Evolutionary conservation across 805 yeast species (phyloP).

Genomic region (Saccharomycopsis oosterbeekiorum): DNA sequence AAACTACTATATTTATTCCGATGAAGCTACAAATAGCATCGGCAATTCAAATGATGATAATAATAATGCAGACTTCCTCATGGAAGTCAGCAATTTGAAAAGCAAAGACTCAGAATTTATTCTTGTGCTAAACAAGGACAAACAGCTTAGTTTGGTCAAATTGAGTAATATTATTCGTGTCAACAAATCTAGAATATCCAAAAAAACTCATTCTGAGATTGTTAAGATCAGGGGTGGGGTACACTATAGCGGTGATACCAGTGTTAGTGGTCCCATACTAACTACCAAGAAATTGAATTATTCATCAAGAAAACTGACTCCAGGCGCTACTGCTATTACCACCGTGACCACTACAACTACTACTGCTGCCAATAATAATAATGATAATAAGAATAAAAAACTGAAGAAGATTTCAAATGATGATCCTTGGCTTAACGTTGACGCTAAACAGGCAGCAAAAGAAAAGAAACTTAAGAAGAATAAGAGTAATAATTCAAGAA

Average conservation of each 20-base stretch:
- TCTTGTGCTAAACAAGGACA: conserved; percentile 3
- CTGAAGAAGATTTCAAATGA: neutral
- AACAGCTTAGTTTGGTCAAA: conserved; percentile 5
- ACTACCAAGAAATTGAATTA: neutral
- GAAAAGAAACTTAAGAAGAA: neutral
- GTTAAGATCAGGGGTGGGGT: conserved; percentile 2
- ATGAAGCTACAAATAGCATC: neutral
- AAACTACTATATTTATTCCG: neutral
- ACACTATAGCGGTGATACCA: neutral
- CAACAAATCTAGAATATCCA: conserved; percentile 12
- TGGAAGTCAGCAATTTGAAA: conserved; percentile 1
- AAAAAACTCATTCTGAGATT: conserved; percentile 9
- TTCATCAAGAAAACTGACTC: neutral
- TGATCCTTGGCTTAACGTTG: conserved; percentile 1
- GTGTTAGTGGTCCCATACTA: neutral
- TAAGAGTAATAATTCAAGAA: neutral
- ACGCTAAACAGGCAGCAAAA: neutral
- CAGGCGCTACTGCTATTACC: neutral
- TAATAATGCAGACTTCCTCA: neutral
- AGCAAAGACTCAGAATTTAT: conserved; percentile 13
- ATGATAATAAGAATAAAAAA: neutral
- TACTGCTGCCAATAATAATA: too few species aligned
- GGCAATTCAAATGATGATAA: neutral
- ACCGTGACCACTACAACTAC: neutral
- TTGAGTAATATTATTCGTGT: conserved; percentile 10